A percentile compares a stretch with the other conserved stretches of the same genome.
These are phyloP conservation scores for Nothopassalora personata DNA, from an alignment of 2,329 filamentous ascomycete species.

Conservation along the genomic window DNA sequence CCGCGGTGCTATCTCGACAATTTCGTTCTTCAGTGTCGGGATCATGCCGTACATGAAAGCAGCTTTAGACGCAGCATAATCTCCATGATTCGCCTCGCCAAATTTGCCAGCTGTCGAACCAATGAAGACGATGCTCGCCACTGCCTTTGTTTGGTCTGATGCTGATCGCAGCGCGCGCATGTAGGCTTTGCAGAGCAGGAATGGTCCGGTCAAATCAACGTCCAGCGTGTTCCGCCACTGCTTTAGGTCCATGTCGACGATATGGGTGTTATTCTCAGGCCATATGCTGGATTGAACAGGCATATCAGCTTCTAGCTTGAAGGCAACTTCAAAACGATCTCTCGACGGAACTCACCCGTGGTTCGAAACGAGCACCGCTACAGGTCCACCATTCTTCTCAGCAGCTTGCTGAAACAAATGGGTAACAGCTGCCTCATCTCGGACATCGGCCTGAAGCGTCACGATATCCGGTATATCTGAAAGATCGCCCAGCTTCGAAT, in stretches of 20 bases:
- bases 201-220: slow-evolving; percentile 29
- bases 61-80: slow-evolving; percentile 28
- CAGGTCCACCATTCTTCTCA: slow-evolving; percentile 31
- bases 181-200: slow-evolving; percentile 26
- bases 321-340: neutral
- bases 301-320: neutral
- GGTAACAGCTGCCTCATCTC: slow-evolving; percentile 30
- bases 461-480: slow-evolving; percentile 21
- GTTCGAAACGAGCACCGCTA: slow-evolving; percentile 36
- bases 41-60: slow-evolving; percentile 30
- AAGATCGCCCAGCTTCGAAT: slow-evolving; percentile 33
- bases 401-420: slow-evolving; percentile 29
- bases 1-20: slow-evolving; percentile 25
- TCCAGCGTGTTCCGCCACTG: slow-evolving; percentile 30
- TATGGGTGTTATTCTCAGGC: slow-evolving; percentile 19
- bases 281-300: slow-evolving; percentile 15
- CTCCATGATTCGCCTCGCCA: slow-evolving; percentile 29
- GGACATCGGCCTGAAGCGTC: slow-evolving; percentile 31
- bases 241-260: slow-evolving; percentile 26
- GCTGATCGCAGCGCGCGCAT: slow-evolving; percentile 21
- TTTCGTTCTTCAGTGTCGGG: slow-evolving; percentile 31
- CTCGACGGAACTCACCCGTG: neutral
- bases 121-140: slow-evolving; percentile 29
- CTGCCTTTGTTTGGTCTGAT: slow-evolving; percentile 16
- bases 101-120: slow-evolving; percentile 33